A percentile compares a stretch with the other conserved stretches of the same genome.
These are phyloP conservation scores for Turnera subulata DNA, from an alignment of 345 rosid species.

Conservation along the genomic window DNA sequence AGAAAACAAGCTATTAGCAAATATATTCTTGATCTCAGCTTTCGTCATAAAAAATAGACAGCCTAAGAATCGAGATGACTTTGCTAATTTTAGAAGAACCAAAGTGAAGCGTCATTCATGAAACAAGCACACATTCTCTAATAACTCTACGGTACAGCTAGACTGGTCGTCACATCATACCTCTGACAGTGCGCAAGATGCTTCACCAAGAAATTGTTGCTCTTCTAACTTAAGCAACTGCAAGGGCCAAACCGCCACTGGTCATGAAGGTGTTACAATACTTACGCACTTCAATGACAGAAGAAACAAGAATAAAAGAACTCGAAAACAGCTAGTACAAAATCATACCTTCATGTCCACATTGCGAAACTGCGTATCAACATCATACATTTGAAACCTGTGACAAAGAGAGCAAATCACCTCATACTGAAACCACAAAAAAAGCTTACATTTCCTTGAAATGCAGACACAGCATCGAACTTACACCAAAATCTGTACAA, in stretches of 20 bases:
- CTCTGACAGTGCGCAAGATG: constrained; percentile 53
- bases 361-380: constrained; percentile 72
- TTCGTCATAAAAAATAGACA: background rate
- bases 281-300: background rate
- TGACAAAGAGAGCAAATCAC: constrained; percentile 15
- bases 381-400: constrained; percentile 76
- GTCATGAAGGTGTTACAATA: constrained; percentile 7
- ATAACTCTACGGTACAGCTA: constrained; percentile 4
- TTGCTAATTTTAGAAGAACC: no score
- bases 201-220: constrained; percentile 73
- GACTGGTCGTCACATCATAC: constrained; percentile 30
- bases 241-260: constrained; percentile 18
- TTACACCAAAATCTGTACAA: constrained; percentile 76
- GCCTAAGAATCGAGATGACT: no score
- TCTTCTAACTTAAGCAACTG: constrained; percentile 73
- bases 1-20: no score
- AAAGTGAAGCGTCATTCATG: no score
- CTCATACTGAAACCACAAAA: constrained; percentile 13
- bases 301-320: background rate
- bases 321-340: background rate
- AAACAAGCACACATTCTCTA: no score
- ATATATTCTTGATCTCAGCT: background rate
- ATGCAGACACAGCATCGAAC: constrained; percentile 21
- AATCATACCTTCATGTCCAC: constrained; percentile 59
- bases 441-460: constrained; percentile 9